Percentiles rank a stretch among this genome's conserved stretches.
Conservation (phyloP, 305 asterid genomes). For the Ajuga reptans region DNA sequence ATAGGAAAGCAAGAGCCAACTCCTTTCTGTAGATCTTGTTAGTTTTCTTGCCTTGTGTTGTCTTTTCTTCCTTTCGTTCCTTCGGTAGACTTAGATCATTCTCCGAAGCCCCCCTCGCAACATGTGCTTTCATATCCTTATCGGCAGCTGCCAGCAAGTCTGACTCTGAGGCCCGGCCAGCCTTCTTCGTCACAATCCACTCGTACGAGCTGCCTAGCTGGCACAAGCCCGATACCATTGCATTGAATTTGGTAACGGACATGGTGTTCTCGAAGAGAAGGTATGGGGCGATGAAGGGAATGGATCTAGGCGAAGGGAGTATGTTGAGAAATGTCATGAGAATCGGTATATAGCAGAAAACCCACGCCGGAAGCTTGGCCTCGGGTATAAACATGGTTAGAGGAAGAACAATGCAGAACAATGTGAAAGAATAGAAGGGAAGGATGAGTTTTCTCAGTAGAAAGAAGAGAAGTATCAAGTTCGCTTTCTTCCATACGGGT, state of each 20-base stretch:
- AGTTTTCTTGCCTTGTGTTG: slow-evolving; percentile 28
- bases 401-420: slow-evolving; percentile 57
- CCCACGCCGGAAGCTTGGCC: slow-evolving; percentile 54
- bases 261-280: slow-evolving; percentile 62
- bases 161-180: slow-evolving; percentile 52
- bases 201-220: slow-evolving; percentile 63
- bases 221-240: slow-evolving; percentile 56
- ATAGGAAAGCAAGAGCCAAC: slow-evolving; percentile 51
- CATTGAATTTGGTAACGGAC: slow-evolving; percentile 66
- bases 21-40: slow-evolving; percentile 62
- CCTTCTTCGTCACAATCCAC: slow-evolving; percentile 62
- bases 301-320: slow-evolving; percentile 51
- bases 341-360: slow-evolving; percentile 48
- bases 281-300: slow-evolving; percentile 63
- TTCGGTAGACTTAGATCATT: slow-evolving; percentile 28
- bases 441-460: slow-evolving; percentile 53
- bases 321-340: slow-evolving; percentile 48
- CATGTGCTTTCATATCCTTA: slow-evolving; percentile 26
- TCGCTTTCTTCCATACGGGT: slow-evolving; percentile 55
- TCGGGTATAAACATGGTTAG: slow-evolving; percentile 62
- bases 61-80: slow-evolving; percentile 22
- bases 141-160: slow-evolving; percentile 46
- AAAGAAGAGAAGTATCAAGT: slow-evolving; percentile 55
- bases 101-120: slow-evolving; percentile 36
- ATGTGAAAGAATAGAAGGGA: slow-evolving; percentile 58